Percentiles rank a stretch among this genome's conserved stretches.
phyloP scores from a whole-genome alignment of 768 basidiomycete genomes.

The Russula compacta region DNA sequence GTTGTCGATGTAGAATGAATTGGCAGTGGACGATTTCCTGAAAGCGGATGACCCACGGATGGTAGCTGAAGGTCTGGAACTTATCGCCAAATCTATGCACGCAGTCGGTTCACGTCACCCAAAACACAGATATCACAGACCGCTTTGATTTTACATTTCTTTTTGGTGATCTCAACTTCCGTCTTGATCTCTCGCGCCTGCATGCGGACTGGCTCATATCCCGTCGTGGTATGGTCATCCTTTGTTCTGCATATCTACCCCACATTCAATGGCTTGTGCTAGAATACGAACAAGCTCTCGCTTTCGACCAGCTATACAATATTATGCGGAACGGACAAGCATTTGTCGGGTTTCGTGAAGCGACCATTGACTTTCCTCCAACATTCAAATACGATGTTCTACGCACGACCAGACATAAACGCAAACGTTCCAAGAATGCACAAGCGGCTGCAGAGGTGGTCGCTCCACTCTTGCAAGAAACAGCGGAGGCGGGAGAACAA shows the following conservation, averaged over 20 bases:
- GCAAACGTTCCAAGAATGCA: constrained; percentile 32
- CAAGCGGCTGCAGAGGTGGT: constrained; percentile 21
- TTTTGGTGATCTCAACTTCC: constrained; percentile 88
- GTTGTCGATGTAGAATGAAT: constrained; percentile 43
- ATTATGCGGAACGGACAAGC: constrained; percentile 62
- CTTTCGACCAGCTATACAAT: constrained; percentile 79
- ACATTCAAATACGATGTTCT: constrained; percentile 91
- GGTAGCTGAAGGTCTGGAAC: constrained; percentile 55
- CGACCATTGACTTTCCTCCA: constrained; percentile 74
- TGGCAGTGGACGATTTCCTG: constrained; percentile 74
- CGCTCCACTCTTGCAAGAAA: background rate
- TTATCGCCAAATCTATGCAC: constrained; percentile 6
- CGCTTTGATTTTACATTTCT: constrained; percentile 85
- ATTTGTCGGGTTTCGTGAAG: constrained; percentile 77
- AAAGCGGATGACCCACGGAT: constrained; percentile 51
- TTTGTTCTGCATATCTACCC: background rate
- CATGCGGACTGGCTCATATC: constrained; percentile 94
- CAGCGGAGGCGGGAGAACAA: constrained; percentile 20
- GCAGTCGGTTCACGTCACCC: constrained; percentile 9
- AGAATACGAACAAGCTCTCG: constrained; percentile 82
- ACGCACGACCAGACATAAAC: constrained; percentile 42
- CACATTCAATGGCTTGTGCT: background rate
- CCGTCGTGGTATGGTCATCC: constrained; percentile 46
- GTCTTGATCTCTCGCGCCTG: constrained; percentile 77
- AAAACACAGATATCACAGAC: constrained; percentile 62